Evolutionary conservation across 2,329 filamentous ascomycete species (phyloP), one percentile per base, ranked within the genome.

Genomic region (Ophiostoma sp.): DNA sequence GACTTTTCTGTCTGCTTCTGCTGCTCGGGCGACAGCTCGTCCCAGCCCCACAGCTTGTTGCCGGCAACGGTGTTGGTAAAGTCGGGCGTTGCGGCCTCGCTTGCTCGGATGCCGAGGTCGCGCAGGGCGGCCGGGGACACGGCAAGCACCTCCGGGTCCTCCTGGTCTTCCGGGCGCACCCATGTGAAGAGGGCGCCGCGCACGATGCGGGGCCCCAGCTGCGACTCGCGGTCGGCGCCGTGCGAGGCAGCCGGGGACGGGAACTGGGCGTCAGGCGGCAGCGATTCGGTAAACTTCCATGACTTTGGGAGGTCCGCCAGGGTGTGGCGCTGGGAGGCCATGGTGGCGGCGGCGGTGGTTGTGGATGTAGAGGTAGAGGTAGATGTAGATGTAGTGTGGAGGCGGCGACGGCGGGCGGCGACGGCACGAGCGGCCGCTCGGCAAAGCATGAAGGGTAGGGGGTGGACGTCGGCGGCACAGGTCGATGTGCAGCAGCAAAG

Each of bases 171-270:
- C 0, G 95, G 95, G 4, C 93, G 87, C 27, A 99, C 93, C 83
- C 89, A 99, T 8, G 93, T 96, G 79, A 91, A 99, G 66, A 94
- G 79, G 4, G 95, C 94, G 69, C 88, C 86, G 76, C 89, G 92
- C 55, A 99, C 95, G 77, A 92, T 83, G 65, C 93, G 89, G 16
- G 95, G 94, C 0, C 85, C 84, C 65, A 98, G 88, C 47, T 89
- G 81, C 6, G 41, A 5, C 68, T 89, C 84, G 74, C 94, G 87
- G 1, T 92, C 89, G 0, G 92, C 92, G 73, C 86, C 85, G 78
- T 98, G 92, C 0, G 94, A 97, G 69, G 85, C 84, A 70, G 87
- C 84, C 0, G 95, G 93, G 0, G 92, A 96, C 16, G 92, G 89
- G 76, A 91, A 97, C 41, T 85, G 79, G 11, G 88, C 78, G 75